Conservation (phyloP, 2,329 filamentous ascomycete genomes). For the Aspergillus glaucus region DNA sequence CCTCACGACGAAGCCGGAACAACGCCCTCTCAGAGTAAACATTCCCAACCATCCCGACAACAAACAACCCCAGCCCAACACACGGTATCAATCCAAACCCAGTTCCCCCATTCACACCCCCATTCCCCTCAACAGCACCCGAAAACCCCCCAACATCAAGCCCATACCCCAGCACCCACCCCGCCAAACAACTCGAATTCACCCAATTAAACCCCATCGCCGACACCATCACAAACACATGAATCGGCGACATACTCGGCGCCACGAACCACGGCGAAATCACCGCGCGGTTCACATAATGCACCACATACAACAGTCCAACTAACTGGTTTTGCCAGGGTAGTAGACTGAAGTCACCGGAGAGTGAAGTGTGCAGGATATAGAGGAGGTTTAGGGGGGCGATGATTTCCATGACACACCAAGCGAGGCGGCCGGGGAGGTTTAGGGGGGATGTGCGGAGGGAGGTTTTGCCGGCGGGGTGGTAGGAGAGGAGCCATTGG, state of each 20-base stretch:
- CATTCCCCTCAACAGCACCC: conserved; percentile 6
- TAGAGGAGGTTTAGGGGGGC: conserved; percentile 74
- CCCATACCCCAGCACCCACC: conserved; percentile 78
- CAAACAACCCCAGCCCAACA: conserved; percentile 68
- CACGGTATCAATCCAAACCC: conserved; percentile 36
- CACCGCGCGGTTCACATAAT: conserved; percentile 87
- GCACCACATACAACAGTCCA: conserved; percentile 55
- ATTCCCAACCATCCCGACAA: conserved; percentile 69
- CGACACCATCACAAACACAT: conserved; percentile 58
- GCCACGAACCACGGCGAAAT: conserved; percentile 71
- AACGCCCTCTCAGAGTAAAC: conserved; percentile 87
- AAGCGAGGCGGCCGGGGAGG: conserved; percentile 79
- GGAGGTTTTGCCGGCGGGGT: conserved; percentile 91
- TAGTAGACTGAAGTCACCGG: conserved; percentile 38
- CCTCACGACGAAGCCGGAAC: conserved; percentile 72
- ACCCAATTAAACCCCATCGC: conserved; percentile 69
- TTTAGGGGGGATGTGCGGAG: conserved; percentile 62
- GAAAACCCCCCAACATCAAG: conserved; percentile 27
- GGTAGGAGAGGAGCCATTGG: conserved; percentile 75
- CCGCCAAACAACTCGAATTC: conserved; percentile 72
- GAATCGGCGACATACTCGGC: conserved; percentile 88
- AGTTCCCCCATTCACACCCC: neutral
- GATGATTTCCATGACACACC: conserved; percentile 81
- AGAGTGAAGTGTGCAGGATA: conserved; percentile 61
- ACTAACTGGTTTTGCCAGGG: conserved; percentile 32